Conservation (phyloP, 1,139 yeast species). For the Arxiozyma heterogenica region DNA sequence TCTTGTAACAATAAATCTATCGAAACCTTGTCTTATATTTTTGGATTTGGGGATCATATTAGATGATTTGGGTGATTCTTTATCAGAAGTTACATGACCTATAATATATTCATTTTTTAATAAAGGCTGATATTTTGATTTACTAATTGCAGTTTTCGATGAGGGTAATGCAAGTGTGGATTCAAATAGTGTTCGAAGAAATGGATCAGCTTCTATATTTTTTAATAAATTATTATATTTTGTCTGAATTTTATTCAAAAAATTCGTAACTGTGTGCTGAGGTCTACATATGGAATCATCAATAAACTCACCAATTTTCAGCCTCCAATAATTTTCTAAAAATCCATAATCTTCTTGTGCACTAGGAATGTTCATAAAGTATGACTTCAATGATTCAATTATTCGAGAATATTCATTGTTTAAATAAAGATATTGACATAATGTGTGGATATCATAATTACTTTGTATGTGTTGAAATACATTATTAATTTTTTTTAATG, state of each 20-base stretch:
- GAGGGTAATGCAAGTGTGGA: slow-evolving; percentile 42
- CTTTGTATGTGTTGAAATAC: slow-evolving; percentile 23
- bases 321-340: slow-evolving; percentile 25
- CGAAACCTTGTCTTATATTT: slow-evolving; percentile 16
- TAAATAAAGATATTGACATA: slow-evolving; percentile 14
- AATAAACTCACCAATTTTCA: slow-evolving; percentile 20
- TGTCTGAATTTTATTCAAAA: slow-evolving; percentile 25
- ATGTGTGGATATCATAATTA: slow-evolving; percentile 22
- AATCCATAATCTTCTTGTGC: slow-evolving; percentile 12
- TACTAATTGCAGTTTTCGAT: not conserved
- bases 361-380: slow-evolving; percentile 18
- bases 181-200: slow-evolving; percentile 40
- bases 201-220: slow-evolving; percentile 35
- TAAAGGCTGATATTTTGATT: not conserved
- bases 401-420: slow-evolving; percentile 19
- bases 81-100: not conserved
- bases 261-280: slow-evolving; percentile 19
- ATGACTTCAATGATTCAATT: slow-evolving; percentile 18
- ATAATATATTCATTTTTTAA: not conserved
- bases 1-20: slow-evolving; percentile 17
- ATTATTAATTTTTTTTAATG: slow-evolving; percentile 17
- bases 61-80: slow-evolving; percentile 25
- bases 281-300: slow-evolving; percentile 15
- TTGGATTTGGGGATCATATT: slow-evolving; percentile 28
- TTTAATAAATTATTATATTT: slow-evolving; percentile 23